phyloP scores from a whole-genome alignment of 257 asterid species.

The Asclepias syriaca region DNA sequence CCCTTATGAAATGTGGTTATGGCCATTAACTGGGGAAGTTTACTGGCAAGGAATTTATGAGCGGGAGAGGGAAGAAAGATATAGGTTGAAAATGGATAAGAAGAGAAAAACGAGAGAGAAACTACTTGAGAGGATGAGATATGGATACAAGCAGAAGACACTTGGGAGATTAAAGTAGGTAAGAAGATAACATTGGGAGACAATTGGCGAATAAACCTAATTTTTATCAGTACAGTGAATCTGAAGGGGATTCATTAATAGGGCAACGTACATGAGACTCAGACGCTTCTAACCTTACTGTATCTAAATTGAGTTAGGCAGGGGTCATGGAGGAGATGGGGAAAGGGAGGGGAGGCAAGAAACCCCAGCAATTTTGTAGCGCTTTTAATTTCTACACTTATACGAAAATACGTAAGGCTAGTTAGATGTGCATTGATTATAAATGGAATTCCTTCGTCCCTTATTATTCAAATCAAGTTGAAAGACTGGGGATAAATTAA shows the following conservation, averaged over 20 bases:
- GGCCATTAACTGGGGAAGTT: conserved; percentile 96
- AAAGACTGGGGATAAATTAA: background rate
- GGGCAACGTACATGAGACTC: conserved; percentile 22
- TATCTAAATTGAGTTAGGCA: conserved; percentile 14
- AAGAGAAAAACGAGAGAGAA: conserved; percentile 80
- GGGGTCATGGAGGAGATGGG: conserved; percentile 10
- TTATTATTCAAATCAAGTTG: background rate
- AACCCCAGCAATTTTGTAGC: conserved; percentile 31
- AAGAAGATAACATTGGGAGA: background rate
- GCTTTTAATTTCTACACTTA: background rate
- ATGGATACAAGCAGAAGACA: conserved; percentile 78
- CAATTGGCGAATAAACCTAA: background rate
- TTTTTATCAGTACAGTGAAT: background rate
- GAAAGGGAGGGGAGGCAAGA: conserved; percentile 12
- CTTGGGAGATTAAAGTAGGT: conserved; percentile 49
- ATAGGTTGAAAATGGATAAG: conserved; percentile 89
- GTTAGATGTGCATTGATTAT: background rate
- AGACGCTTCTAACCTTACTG: conserved; percentile 36
- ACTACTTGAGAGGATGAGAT: conserved; percentile 62
- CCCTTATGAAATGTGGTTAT: conserved; percentile 77
- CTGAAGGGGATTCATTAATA: conserved; percentile 4
- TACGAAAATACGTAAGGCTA: background rate
- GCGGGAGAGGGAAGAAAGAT: conserved; percentile 88
- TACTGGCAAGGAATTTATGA: conserved; percentile 94
- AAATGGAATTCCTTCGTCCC: background rate